phyloP scores from a whole-genome alignment of 805 yeast genomes.

The Spathaspora girioi region DNA sequence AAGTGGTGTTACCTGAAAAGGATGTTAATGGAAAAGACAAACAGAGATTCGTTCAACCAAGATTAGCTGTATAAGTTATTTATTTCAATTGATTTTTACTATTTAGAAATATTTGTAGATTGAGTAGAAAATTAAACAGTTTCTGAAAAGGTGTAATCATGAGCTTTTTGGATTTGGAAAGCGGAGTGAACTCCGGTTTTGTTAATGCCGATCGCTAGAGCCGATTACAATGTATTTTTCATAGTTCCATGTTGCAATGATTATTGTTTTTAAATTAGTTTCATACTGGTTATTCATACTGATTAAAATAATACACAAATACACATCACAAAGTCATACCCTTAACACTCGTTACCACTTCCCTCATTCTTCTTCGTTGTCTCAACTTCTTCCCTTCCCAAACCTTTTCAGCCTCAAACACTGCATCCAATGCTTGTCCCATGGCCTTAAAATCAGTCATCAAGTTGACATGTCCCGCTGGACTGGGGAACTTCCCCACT shows the following conservation, averaged over 20 bases:
- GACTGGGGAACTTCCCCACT: conserved; percentile 61
- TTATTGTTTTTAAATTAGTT: no score
- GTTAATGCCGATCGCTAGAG: no score
- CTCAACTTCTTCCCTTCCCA: conserved; percentile 20
- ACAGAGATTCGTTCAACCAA: conserved; percentile 11
- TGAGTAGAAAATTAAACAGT: no score
- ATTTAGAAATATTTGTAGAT: no score
- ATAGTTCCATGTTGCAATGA: no score
- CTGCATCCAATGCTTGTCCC: conserved; percentile 66
- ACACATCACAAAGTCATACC: neutral
- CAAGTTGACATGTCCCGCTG: conserved; percentile 74
- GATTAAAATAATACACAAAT: no score
- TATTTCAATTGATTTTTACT: no score
- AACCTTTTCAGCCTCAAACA: conserved; percentile 53
- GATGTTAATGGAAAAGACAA: conserved; percentile 2
- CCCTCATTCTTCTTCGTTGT: neutral
- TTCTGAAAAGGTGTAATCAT: no score
- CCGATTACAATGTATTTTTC: no score
- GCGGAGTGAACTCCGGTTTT: no score
- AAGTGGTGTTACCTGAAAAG: conserved; percentile 5
- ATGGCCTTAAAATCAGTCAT: conserved; percentile 71
- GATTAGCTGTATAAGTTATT: conserved; percentile 10
- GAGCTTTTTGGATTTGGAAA: no score
- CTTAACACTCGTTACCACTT: neutral
- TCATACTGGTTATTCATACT: no score